A percentile compares a stretch with the other conserved stretches of the same genome.
phyloP scores from a whole-genome alignment of 169 alveolate species.

The Perkinsus chesapeaki region DNA sequence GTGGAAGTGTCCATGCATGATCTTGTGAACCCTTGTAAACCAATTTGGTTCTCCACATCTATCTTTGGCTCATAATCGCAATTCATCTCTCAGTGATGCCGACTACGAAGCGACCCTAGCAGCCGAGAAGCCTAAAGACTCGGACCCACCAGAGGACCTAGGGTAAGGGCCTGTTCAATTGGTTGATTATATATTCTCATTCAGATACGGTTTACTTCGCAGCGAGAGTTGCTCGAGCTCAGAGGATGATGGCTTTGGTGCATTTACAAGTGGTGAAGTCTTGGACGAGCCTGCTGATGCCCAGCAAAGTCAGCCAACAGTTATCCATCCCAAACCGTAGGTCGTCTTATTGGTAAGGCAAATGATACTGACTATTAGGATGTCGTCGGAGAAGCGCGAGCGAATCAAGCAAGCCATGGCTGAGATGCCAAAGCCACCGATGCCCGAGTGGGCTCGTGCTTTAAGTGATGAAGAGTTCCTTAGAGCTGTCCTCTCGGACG shows the following conservation, averaged over 20 bases:
- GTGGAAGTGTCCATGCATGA: neutral
- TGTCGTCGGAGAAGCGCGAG: neutral
- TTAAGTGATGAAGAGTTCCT: neutral
- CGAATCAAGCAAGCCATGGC: neutral
- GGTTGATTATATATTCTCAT: no score
- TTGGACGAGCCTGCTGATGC: neutral
- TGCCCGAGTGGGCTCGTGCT: neutral
- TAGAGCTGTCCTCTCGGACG: neutral
- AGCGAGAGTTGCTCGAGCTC: neutral
- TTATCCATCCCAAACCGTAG: neutral
- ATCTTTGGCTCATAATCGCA: neutral
- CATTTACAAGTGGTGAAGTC: neutral
- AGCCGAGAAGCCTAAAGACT: neutral
- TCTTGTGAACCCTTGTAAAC: neutral
- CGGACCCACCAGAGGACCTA: neutral
- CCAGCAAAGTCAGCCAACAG: neutral
- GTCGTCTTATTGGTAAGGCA: neutral
- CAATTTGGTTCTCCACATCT: no score
- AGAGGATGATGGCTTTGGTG: neutral
- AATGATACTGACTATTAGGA: neutral
- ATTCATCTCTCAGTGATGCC: neutral
- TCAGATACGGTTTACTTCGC: neutral
- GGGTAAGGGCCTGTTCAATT: neutral
- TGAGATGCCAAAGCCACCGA: neutral
- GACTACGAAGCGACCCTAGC: neutral